phyloP scores from a whole-genome alignment of 2,329 filamentous ascomycete species.

The Drechmeria coniospora region DNA sequence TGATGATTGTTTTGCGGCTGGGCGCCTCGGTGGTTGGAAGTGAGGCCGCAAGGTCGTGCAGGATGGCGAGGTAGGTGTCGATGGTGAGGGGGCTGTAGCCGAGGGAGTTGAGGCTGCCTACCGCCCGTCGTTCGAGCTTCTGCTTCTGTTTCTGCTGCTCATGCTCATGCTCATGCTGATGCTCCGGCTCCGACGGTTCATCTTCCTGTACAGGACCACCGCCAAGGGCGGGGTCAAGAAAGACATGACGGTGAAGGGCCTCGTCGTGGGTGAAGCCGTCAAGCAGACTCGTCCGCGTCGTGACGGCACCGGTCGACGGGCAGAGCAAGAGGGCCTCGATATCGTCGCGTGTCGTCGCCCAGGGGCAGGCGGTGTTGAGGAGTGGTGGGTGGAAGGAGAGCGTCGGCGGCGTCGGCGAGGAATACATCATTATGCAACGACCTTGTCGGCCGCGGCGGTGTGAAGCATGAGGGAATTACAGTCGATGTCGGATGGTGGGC shows the following conservation, averaged over 20 bases:
- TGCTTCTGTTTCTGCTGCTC: too few species aligned
- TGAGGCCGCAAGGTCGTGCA: constrained; percentile 28
- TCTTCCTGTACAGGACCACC: constrained; percentile 5
- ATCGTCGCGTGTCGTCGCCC: constrained; percentile 52
- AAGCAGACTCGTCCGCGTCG: constrained; percentile 54
- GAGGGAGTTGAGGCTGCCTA: constrained; percentile 49
- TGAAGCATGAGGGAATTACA: neutral
- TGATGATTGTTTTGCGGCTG: constrained; percentile 43
- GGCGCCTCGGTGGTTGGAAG: constrained; percentile 3
- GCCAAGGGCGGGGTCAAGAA: constrained; percentile 36
- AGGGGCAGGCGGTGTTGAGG: constrained; percentile 61
- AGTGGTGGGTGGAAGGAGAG: constrained; percentile 47
- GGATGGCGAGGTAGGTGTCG: constrained; percentile 39
- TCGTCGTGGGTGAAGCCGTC: constrained; percentile 48
- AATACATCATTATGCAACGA: neutral
- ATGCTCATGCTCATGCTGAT: neutral
- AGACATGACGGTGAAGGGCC: constrained; percentile 45
- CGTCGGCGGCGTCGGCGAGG: constrained; percentile 4
- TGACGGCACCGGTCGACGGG: constrained; percentile 54
- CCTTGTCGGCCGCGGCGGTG: constrained; percentile 4
- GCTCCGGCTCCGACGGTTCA: neutral
- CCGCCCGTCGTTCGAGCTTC: constrained; percentile 3
- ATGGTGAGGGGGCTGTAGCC: constrained; percentile 57
- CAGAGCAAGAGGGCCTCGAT: constrained; percentile 45
- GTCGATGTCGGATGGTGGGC: too few species aligned